Conservation (phyloP, 2,329 filamentous ascomycete species). For the Verticillium albo-atrum region DNA sequence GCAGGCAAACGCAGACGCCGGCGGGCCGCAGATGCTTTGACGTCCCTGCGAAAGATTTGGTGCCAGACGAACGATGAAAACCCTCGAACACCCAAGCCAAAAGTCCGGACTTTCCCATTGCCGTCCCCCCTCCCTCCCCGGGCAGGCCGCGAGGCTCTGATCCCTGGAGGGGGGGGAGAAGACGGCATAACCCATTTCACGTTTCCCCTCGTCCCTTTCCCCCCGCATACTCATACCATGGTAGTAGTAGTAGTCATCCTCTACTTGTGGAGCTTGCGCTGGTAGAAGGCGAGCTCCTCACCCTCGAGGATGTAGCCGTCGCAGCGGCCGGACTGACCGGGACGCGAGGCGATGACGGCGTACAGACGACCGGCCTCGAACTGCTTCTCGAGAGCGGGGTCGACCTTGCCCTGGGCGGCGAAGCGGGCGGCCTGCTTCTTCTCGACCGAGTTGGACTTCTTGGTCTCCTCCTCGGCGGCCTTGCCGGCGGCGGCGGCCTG, state of each 20-base stretch:
- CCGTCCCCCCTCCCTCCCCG: background rate
- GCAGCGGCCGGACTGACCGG: slow-evolving; percentile 92
- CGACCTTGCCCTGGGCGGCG: slow-evolving; percentile 85
- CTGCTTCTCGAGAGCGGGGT: slow-evolving; percentile 89
- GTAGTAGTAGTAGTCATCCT: slow-evolving; percentile 17
- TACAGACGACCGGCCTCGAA: slow-evolving; percentile 98
- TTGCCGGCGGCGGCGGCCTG: slow-evolving; percentile 54
- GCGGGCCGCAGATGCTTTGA: background rate
- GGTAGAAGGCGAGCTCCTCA: slow-evolving; percentile 99
- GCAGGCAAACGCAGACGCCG: background rate
- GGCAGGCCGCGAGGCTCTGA: background rate
- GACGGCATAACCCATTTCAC: background rate
- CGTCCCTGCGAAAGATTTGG: background rate
- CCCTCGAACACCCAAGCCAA: background rate
- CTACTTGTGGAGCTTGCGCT: slow-evolving; percentile 99
- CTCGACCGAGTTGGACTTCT: slow-evolving; percentile 95
- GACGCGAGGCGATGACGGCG: slow-evolving; percentile 87
- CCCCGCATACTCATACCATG: background rate
- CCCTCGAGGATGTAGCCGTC: slow-evolving; percentile 99
- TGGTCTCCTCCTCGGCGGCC: slow-evolving; percentile 60
- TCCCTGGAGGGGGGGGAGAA: background rate
- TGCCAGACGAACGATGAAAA: background rate
- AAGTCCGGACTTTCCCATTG: background rate
- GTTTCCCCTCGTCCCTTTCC: background rate
- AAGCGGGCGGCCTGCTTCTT: slow-evolving; percentile 93